Evolutionary conservation across 2,329 filamentous ascomycete genomes (phyloP), one percentile per base, ranked within the genome.

Genomic region (Beauveria sp.): DNA sequence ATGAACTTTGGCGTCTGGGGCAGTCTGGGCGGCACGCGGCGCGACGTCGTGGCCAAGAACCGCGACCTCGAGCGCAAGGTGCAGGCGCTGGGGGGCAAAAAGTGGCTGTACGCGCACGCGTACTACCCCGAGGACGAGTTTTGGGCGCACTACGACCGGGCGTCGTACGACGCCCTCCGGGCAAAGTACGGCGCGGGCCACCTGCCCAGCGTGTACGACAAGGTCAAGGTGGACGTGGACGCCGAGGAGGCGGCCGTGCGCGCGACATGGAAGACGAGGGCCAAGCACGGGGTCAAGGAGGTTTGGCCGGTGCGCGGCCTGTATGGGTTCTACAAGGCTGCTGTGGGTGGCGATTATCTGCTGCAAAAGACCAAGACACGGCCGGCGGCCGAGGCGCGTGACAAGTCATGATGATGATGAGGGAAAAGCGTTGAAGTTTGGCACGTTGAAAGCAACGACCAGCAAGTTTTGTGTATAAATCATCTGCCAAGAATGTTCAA

Each of bases 41-140:
- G 76, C 1, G 72, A 77, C 10, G 83, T 82, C 56, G 74, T 88
- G 9, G 66, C 68, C 1, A 74, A 78, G 55, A 90, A 90, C 70
- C 79, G 84, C 1, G 77, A 77, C 0, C 75, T 90, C 1, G 87
- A 90, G 72, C 73, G 76, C 9, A 83, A 81, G 60, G 77, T 89
- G 0, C 77, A 78, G 9, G 79, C 82, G 28, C 76, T 87, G 7
- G 78, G 81, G 2, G 87, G 87, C 6, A 86, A 84, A 76, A 89
- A 89, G 72, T 88, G 85, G 77, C 73, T 90, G 1, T 90, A 90
- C 64, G 86, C 86, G 1, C 86, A 89, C 62, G 83, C 85, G 0
- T 89, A 86, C 71, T 88, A 88, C 70, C 76, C 73, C 20, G 77
- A 81, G 66, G 71, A 82, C 0, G 87, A 90, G 65, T 90, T 90